These are phyloP conservation scores for Lathyrus aphaca DNA, from an alignment of 306 rosid genomes.

Conservation along the genomic window DNA sequence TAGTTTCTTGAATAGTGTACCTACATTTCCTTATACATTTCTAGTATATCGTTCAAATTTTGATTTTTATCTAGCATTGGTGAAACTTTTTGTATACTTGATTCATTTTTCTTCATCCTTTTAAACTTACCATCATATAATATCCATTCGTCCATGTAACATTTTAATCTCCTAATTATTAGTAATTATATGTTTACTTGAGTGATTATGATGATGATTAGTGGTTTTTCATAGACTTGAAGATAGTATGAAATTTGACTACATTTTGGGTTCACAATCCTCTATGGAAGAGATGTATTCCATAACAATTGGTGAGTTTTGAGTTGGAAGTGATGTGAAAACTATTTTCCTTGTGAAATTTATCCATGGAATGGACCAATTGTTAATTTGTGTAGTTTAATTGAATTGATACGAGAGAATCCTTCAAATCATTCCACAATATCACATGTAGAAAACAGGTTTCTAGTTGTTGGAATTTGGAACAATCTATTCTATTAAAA, in stretches of 20 bases:
- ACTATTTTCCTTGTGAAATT: background rate
- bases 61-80: background rate
- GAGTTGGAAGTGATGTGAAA: constrained; percentile 9
- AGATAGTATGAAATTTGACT: too few relatives aligned
- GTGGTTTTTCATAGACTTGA: too few relatives aligned
- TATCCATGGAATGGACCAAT: background rate
- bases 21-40: constrained; percentile 35
- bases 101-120: constrained; percentile 27
- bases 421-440: background rate
- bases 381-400: constrained; percentile 49
- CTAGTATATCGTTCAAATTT: constrained; percentile 26
- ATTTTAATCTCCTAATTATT: too few relatives aligned
- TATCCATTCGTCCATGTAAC: too few relatives aligned
- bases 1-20: constrained; percentile 28
- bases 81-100: constrained; percentile 19
- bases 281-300: too few relatives aligned
- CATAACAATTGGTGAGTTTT: background rate
- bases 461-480: background rate
- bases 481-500: background rate
- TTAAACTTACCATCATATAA: constrained; percentile 24
- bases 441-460: background rate
- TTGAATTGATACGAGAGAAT: constrained; percentile 48
- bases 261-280: too few relatives aligned
- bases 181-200: too few relatives aligned
- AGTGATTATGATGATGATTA: too few relatives aligned